Evolutionary conservation across 2,329 filamentous ascomycete genomes (phyloP), one percentile per base, ranked within the genome.

Genomic region (Pseudogymnoascus sp.): DNA sequence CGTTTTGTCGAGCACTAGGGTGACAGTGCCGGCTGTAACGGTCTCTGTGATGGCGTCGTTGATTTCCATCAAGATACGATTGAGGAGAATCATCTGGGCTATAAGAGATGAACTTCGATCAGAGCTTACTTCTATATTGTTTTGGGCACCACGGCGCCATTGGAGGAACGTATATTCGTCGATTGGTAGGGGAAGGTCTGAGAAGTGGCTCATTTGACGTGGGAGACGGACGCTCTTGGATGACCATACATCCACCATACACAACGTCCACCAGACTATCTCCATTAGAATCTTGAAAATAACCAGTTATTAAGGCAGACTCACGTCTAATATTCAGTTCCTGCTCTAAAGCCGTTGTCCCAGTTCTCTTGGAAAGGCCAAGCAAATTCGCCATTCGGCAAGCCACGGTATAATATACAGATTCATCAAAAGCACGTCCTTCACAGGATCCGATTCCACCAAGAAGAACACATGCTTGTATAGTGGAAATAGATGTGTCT

Each of bases 51-150:
- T 78, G 38, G 76, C 67, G 31, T 76, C 74, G 63, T 78, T 76
- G 61, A 80, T 76, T 40, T 75, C 70, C 15, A 74, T 68, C 9
- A 80, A 72, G 9, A 79, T 75, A 11, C 71, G 66, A 42, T 74
- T 76, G 13, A 78, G 67, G 35, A 71, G 71, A 63, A 77, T 71
- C 75, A 78, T 77, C 60, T 78, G 69, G 6, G 75, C 73, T 6
- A 75, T 60, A 9, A 68, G 64, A 15, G 65, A 65, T 5, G 63
- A 63, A 11, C 28, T 42, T 11, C 40, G n/a, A 33, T 65, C 63
- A 17, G 42, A 47, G 7, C 35, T 23, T 3, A 28, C 21, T 15
- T 50, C 44, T 28, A 4, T 50, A 28, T 50, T 50, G 23, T 50
- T 8, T 7, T 28, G 44, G 8, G 23, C 23, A 2, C 23, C 44